phyloP scores from a whole-genome alignment of 805 yeast species.

The Teunomyces cretensis region DNA sequence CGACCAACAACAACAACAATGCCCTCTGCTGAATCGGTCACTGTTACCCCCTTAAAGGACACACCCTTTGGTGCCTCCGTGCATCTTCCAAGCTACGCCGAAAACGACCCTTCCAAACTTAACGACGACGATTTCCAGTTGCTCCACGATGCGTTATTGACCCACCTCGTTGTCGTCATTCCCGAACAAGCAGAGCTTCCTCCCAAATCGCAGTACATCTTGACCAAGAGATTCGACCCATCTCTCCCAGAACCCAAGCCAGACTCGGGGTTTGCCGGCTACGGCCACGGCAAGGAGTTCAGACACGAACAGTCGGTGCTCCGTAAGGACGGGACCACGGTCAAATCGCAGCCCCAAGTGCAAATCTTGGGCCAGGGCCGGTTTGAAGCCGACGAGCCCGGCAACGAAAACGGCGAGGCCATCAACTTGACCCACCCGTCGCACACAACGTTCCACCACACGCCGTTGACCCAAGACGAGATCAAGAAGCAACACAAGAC shows the following conservation, averaged over 20 bases:
- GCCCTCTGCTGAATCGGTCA: conserved; percentile 8
- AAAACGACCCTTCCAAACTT: conserved; percentile 68
- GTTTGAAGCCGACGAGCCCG: conserved; percentile 53
- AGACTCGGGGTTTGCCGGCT: conserved; percentile 46
- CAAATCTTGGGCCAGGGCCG: conserved; percentile 85
- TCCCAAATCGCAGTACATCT: conserved; percentile 72
- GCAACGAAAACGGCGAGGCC: conserved; percentile 61
- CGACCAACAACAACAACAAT: conserved; percentile 2
- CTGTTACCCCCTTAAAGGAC: conserved; percentile 46
- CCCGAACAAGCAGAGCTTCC: conserved; percentile 67
- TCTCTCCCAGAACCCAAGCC: conserved; percentile 45
- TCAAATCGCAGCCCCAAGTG: conserved; percentile 84
- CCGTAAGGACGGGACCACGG: conserved; percentile 76
- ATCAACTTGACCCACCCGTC: conserved; percentile 77
- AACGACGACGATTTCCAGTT: conserved; percentile 62
- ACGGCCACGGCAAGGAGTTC: conserved; percentile 81
- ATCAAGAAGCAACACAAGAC: conserved; percentile 61
- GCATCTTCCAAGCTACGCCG: conserved; percentile 60
- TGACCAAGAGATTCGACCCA: conserved; percentile 80
- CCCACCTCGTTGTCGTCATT: conserved; percentile 69
- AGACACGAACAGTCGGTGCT: conserved; percentile 58
- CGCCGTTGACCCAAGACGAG: conserved; percentile 61
- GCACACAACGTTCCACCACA: conserved; percentile 77
- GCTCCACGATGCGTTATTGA: conserved; percentile 64
- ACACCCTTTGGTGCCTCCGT: conserved; percentile 71